These are phyloP conservation scores for Solanum tarapatanum DNA, from an alignment of 257 asterid species.

Conservation along the genomic window DNA sequence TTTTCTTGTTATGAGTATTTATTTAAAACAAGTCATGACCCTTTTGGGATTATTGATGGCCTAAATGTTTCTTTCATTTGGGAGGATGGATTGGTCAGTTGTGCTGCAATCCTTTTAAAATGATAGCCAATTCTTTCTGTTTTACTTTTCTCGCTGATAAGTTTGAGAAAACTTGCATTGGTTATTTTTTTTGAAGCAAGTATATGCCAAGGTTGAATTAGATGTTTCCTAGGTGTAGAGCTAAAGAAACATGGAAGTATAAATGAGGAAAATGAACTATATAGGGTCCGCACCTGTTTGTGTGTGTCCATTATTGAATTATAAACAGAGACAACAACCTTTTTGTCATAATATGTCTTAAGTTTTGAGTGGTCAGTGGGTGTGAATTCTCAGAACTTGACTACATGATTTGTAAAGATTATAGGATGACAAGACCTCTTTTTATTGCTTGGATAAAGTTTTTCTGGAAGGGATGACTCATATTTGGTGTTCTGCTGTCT, in stretches of 20 bases:
- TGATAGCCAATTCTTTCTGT: background rate
- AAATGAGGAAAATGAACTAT: background rate
- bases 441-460: background rate
- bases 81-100: background rate
- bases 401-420: background rate
- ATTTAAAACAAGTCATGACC: background rate
- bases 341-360: background rate
- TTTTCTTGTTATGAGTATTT: background rate
- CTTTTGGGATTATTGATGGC: background rate
- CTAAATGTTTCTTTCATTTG: background rate
- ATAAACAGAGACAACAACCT: background rate
- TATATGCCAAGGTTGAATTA: background rate
- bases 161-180: background rate
- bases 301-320: background rate
- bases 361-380: background rate
- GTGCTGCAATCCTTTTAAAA: background rate
- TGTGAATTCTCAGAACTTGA: background rate
- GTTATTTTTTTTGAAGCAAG: background rate
- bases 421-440: background rate
- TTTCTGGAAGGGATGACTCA: background rate
- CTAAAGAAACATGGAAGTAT: background rate
- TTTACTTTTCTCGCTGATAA: background rate
- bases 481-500: background rate
- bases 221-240: background rate
- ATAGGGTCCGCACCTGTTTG: background rate